Evolutionary conservation across 164 flowering plant species (phyloP), one percentile per base, ranked within the genome.

Genomic region (Protea cynaroides): DNA sequence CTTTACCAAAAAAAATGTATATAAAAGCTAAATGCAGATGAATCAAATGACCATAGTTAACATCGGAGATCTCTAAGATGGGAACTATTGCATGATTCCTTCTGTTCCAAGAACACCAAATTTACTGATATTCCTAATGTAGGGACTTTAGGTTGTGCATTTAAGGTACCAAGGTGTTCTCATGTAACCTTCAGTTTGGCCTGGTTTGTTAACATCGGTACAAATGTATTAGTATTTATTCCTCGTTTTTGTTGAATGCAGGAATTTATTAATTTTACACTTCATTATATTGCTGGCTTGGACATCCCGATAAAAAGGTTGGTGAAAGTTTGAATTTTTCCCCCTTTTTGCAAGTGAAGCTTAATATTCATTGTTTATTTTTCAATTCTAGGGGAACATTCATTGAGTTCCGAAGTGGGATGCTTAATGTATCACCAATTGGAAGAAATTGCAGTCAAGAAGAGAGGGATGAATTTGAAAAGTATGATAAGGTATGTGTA

Each of bases 221-320:
- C 8, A 8, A 40, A 23, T 62, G 7, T 22, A 15, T 37, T 51
- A 43, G 5, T 29, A 21, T 50, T 36, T 23, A 15, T 63, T 46
- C 3, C 34, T 2, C 38, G 1, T 47, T 25, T 25, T 19, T 10
- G 21, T 5, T 57, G n/a, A 22, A 24, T 81, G 78, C 92, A 95
- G 97, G 97, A 88, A 69, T 76, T 95, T 63, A 92, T 92, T 38
- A 92, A 89, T 71, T 95, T 88, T 67, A 80, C 96, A 7, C 97
- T 95, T 58, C 97, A 92, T 74, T 92, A 92, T 71, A 88, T 95
- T 71, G 97, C 99, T 66, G 99, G 89, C 79, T 82, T 95, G 84
- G 97, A 95, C 65, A 95, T 95, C 65, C 99, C 99, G n/a, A 82
- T 95, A 57, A 95, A 95, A 78, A 86, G 99, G 99, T 95, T 43